Conservation (phyloP, 805 yeast genomes). For the Lipomyces orientalis region DNA sequence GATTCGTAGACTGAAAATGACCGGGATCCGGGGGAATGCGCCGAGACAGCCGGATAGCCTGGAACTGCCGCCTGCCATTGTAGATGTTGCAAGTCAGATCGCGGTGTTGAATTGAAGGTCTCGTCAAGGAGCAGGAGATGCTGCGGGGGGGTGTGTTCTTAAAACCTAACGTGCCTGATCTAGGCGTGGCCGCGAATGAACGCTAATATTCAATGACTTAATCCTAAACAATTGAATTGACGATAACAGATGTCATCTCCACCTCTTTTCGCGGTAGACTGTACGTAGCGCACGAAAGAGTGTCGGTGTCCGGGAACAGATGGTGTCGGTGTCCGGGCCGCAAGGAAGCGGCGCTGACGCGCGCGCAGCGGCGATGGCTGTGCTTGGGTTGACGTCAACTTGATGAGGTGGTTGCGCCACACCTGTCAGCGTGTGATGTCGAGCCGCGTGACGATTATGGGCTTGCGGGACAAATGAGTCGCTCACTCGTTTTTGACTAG, state of each 20-base stretch:
- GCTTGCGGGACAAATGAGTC: too few species aligned
- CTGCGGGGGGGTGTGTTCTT: neutral
- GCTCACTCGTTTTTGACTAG: too few species aligned
- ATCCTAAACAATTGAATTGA: neutral
- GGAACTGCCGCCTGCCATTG: neutral
- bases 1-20: slow-evolving; percentile 14
- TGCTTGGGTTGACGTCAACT: neutral
- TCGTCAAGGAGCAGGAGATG: too few species aligned
- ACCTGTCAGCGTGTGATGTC: neutral
- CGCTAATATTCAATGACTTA: too few species aligned
- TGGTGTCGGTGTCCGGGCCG: too few species aligned
- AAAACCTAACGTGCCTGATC: neutral
- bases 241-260: neutral
- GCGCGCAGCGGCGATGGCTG: neutral
- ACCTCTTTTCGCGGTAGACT: neutral
- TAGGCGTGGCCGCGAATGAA: neutral
- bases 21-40: slow-evolving; percentile 6
- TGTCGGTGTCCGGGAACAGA: too few species aligned
- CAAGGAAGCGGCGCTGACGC: neutral
- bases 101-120: too few species aligned
- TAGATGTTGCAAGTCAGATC: neutral
- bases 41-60: neutral
- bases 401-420: neutral
- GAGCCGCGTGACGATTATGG: neutral
- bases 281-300: neutral